Evolutionary conservation across 2,329 filamentous ascomycete species (phyloP).

Genomic region (Bipolaris cookei): DNA sequence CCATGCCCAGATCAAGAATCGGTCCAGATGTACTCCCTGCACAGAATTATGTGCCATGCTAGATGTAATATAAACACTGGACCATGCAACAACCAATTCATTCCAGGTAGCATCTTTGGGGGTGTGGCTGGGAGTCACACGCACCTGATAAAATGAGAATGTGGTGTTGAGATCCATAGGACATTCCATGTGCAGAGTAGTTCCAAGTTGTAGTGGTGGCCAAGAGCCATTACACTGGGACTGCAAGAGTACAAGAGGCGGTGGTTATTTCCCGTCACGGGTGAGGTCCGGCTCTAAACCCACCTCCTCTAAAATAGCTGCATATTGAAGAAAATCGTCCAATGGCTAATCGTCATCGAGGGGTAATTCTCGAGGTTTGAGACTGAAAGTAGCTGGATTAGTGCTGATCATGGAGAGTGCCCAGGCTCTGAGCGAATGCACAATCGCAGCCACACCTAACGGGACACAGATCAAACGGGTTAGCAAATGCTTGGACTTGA

Average conservation of each 20-base stretch:
- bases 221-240: conserved; percentile 28
- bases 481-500: conserved; percentile 16
- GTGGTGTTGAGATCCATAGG: conserved; percentile 35
- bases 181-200: conserved; percentile 31
- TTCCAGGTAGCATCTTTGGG: conserved; percentile 33
- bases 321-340: conserved; percentile 22
- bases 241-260: conserved; percentile 1
- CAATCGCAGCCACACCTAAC: not conserved
- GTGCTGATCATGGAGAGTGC: not conserved
- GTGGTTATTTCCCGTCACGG: not conserved
- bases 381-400: not conserved
- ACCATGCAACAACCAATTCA: conserved; percentile 33
- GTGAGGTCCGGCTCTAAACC: conserved; percentile 9
- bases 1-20: conserved; percentile 27
- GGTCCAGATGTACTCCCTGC: conserved; percentile 31
- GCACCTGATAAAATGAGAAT: conserved; percentile 29
- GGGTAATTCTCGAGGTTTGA: not conserved
- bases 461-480: conserved; percentile 17
- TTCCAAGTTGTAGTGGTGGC: conserved; percentile 31
- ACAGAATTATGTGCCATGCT: conserved; percentile 34
- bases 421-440: not conserved
- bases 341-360: conserved; percentile 15
- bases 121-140: conserved; percentile 28
- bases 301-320: conserved; percentile 23
- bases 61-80: conserved; percentile 32